A percentile compares a stretch with the other conserved stretches of the same genome.
Conservation (phyloP, 2,329 filamentous ascomycete genomes). For the Colletotrichum lindemuthianum region DNA sequence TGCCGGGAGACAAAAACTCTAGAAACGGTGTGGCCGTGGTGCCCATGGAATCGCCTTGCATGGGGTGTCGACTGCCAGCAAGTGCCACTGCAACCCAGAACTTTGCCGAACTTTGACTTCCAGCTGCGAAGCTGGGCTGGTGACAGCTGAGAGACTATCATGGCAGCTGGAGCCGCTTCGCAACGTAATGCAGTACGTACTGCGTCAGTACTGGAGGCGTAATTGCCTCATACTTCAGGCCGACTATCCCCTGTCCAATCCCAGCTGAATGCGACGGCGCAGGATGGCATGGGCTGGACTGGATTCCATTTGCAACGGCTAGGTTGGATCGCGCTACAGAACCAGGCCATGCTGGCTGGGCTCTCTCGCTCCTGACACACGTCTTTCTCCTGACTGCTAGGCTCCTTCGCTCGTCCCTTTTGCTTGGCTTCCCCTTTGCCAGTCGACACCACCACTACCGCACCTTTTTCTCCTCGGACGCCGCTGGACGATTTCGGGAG, state of each 20-base stretch:
- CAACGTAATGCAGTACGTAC: conserved; percentile 21
- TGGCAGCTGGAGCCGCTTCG: too few species aligned
- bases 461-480: conserved; percentile 24
- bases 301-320: conserved; percentile 26
- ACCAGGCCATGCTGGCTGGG: not conserved
- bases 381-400: conserved; percentile 32
- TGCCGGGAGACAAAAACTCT: not conserved
- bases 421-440: conserved; percentile 33
- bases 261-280: too few species aligned
- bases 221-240: conserved; percentile 30
- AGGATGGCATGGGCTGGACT: not conserved
- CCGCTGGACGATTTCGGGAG: conserved; percentile 35
- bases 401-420: conserved; percentile 28
- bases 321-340: conserved; percentile 33
- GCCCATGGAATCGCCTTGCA: not conserved
- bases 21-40: not conserved
- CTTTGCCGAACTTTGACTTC: conserved; percentile 14
- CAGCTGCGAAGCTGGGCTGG: too few species aligned
- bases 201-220: not conserved
- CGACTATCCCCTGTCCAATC: conserved; percentile 19
- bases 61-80: not conserved
- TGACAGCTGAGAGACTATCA: too few species aligned
- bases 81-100: conserved; percentile 8
- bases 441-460: conserved; percentile 20
- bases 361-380: conserved; percentile 29